Percentiles rank a stretch among this genome's conserved stretches.
phyloP scores from a whole-genome alignment of 2,329 filamentous ascomycete genomes.

The Corinectria fuckeliana region DNA sequence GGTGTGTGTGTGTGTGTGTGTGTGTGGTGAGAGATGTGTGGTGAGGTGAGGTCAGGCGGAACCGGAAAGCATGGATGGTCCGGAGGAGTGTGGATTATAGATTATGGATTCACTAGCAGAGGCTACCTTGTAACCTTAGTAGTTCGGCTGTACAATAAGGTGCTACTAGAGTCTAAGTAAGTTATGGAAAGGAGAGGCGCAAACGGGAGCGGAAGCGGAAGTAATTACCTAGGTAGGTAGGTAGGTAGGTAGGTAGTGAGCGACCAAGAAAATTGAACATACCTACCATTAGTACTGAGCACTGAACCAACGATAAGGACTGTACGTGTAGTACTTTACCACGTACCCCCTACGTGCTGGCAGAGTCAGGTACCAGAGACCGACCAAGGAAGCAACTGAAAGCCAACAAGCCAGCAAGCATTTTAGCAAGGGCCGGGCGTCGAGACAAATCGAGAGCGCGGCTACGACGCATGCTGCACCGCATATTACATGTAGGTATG shows the following conservation, averaged over 20 bases:
- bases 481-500: too few relatives aligned
- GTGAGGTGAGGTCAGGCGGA: conserved; percentile 31
- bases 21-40: conserved; percentile 19
- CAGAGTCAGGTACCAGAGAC: too few relatives aligned
- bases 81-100: too few relatives aligned
- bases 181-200: too few relatives aligned
- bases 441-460: conserved; percentile 18
- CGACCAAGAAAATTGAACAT: neutral
- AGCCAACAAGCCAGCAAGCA: neutral
- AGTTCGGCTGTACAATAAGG: neutral
- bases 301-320: too few relatives aligned
- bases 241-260: too few relatives aligned
- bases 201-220: too few relatives aligned
- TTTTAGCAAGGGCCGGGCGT: conserved; percentile 2
- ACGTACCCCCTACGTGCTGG: too few relatives aligned
- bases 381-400: neutral
- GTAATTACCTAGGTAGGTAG: too few relatives aligned
- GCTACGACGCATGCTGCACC: conserved; percentile 2
- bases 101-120: conserved; percentile 4
- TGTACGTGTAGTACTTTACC: too few relatives aligned
- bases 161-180: neutral
- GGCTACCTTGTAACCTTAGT: too few relatives aligned
- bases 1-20: conserved; percentile 3
- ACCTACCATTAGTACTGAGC: too few relatives aligned
- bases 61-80: conserved; percentile 22